Evolutionary conservation across 345 rosid species (phyloP).

Genomic region (Firmiana major): DNA sequence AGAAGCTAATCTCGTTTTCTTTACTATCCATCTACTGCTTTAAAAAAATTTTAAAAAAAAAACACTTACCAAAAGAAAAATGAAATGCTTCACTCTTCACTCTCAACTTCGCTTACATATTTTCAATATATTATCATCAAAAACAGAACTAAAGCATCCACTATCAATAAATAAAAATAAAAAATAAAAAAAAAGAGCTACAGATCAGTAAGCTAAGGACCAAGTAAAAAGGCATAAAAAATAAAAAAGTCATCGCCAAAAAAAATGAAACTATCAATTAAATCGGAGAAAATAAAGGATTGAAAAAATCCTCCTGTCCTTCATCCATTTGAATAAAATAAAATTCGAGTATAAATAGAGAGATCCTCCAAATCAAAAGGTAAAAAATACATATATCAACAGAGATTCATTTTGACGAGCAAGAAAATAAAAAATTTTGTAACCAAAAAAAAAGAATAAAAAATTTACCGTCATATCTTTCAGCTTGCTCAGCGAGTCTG

Average conservation of each 20-base stretch:
- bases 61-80: too few species aligned
- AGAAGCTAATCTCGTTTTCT: not conserved
- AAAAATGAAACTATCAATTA: not conserved
- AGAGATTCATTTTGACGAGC: not conserved
- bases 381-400: not conserved
- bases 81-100: not conserved
- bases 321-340: not conserved
- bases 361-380: not conserved
- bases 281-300: not conserved
- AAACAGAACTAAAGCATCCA: not conserved
- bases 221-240: too few species aligned
- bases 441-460: too few species aligned
- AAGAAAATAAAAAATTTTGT: slow-evolving; percentile 1
- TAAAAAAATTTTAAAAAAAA: too few species aligned
- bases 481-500: slow-evolving; percentile 89
- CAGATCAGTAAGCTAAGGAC: not conserved
- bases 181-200: too few species aligned
- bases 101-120: not conserved
- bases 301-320: not conserved
- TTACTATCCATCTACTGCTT: not conserved
- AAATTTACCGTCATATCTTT: slow-evolving; percentile 73
- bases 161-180: too few species aligned
- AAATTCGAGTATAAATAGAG: not conserved
- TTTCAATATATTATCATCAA: not conserved
- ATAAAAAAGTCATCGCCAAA: not conserved